phyloP scores from a whole-genome alignment of 163 green algal genomes.

The Volvox carteri region DNA sequence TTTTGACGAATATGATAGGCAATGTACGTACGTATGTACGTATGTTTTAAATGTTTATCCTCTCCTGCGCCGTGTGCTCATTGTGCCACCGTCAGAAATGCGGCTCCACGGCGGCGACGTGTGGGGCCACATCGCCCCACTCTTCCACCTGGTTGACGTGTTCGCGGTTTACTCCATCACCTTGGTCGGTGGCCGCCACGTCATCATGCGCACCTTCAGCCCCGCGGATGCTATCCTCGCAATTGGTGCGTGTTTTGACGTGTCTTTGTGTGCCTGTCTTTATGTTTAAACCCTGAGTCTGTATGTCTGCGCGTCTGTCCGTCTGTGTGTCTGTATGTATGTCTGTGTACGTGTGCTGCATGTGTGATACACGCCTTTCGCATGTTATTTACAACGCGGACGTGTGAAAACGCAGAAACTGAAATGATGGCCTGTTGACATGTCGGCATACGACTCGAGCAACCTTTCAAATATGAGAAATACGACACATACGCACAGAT shows the following conservation, averaged over 20 bases:
- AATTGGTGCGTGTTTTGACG: constrained; percentile 73
- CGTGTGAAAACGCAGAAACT: no score
- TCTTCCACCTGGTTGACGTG: constrained; percentile 96
- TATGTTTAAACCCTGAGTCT: background rate
- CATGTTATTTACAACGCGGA: no score
- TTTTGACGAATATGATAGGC: no score
- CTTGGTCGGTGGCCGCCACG: constrained; percentile 86
- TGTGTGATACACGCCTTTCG: background rate
- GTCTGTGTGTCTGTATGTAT: background rate
- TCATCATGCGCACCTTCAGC: constrained; percentile 82
- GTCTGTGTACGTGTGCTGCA: no score
- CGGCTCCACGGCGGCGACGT: constrained; percentile 82
- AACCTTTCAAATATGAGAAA: background rate
- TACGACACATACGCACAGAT: background rate
- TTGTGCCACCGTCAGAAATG: no score
- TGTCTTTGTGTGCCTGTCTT: background rate
- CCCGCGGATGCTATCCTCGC: constrained; percentile 74
- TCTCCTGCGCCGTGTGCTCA: no score
- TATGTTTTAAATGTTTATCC: no score
- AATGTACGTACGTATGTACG: no score
- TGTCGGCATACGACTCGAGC: background rate
- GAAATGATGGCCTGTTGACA: background rate
- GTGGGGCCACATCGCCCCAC: constrained; percentile 92
- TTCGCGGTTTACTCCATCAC: constrained; percentile 94
- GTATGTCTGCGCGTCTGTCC: background rate